Base-by-base conservation (phyloP, 75 land plant species). In the Sequoiadendron giganteum region DNA sequence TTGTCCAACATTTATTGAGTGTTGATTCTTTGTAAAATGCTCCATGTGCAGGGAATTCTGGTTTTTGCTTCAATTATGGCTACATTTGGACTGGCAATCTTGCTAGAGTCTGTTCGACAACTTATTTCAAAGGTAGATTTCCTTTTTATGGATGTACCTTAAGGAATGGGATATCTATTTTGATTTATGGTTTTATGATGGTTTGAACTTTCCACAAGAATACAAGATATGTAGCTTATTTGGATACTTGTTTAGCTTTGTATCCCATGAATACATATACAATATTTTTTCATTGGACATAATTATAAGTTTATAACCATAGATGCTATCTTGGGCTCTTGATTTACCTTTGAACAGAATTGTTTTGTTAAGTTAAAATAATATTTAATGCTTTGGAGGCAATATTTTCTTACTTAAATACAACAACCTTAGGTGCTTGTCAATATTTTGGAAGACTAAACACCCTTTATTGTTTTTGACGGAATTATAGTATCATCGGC, bases 81-180 rank as follows among this genome's bases (percentile, higher is more conserved):
- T 52, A 52, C 55, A 52, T 52, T 52, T 47, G 99, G 99, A 70
- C 88, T 97, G 13, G 96, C 95, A 76, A 94, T 97, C 14, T 30
- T 96, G 56, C 75, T 96, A 19, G 99, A 97, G 85, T 96, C 99
- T 65, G 87, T 43, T 54, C 90, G 99, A 9, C 87, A 90, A 70
- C 93, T 97, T 38, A 34, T 93, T 40, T 87, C 86, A 11, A 56
- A 91, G 89, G 93, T 89, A 87, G 49, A 85, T 32, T 52, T 85
- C 55, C n/a, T 55, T 16, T 49, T 49, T 36, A 52, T 85, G 10
- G 28, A 10, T 32, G 10, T 42, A 80, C 42, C 43, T 78, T 42
- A 42, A 21, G 1, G 8, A 80, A 42, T 40, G 1, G 45, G 28
- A 39, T 80, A 5, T 38, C 47, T 21, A 40, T 80, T 80, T 80